These are phyloP conservation scores for Acanthochlamys bracteata DNA, from an alignment of 106 monocot species.

Conservation along the genomic window DNA sequence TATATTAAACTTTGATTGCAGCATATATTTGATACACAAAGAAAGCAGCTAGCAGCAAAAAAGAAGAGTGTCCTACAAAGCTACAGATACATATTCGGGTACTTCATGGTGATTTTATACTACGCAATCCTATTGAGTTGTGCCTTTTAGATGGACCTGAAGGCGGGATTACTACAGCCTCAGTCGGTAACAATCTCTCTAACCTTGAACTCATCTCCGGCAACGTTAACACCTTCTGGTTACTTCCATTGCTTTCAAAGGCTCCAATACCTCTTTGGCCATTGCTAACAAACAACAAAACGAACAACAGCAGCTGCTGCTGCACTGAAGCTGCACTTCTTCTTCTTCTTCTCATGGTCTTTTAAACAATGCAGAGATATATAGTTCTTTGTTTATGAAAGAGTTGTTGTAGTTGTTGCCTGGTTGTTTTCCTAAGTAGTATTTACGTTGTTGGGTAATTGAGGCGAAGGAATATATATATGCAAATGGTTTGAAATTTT, in stretches of 20 bases:
- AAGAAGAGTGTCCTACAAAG: neutral
- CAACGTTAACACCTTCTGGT: too few species aligned
- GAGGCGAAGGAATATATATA: neutral
- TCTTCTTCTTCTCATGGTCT: too few species aligned
- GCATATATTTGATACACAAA: too few species aligned
- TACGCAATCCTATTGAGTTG: conserved; percentile 33
- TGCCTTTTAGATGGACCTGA: conserved; percentile 43
- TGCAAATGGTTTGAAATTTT: neutral
- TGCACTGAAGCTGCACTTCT: too few species aligned
- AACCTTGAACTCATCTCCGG: neutral
- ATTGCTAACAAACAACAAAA: too few species aligned
- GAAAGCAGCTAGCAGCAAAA: neutral
- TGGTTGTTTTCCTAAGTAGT: neutral
- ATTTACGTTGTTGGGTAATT: neutral
- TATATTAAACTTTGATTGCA: too few species aligned
- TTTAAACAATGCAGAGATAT: too few species aligned
- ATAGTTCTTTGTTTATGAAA: too few species aligned
- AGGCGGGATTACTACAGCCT: conserved; percentile 9
- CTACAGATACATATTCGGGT: neutral
- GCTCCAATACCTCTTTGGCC: too few species aligned
- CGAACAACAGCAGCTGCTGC: too few species aligned
- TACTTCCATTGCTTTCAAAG: too few species aligned
- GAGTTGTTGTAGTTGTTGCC: too few species aligned
- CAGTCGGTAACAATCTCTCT: neutral
- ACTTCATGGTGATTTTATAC: conserved; percentile 6